phyloP scores from a whole-genome alignment of 495 filamentous ascomycete species.

The Annulohypoxylon stygium region DNA sequence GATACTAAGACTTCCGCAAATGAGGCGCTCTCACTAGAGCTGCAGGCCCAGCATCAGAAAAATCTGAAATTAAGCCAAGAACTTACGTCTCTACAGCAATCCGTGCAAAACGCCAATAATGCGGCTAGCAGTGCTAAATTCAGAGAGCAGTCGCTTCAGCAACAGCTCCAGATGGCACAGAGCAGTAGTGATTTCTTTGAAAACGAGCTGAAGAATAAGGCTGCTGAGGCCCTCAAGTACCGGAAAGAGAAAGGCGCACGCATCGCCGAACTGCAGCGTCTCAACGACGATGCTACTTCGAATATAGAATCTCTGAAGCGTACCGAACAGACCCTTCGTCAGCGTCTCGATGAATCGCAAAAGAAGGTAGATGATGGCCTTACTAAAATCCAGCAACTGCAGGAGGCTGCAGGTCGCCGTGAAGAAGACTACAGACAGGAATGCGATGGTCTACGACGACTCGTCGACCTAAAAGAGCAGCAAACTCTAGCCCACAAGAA shows the following conservation, averaged over 20 bases:
- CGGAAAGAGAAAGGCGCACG: constrained; percentile 93
- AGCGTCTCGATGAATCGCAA: constrained; percentile 83
- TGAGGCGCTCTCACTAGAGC: constrained; percentile 85
- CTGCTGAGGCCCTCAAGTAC: constrained; percentile 85
- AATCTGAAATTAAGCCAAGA: constrained; percentile 84
- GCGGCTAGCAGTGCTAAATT: constrained; percentile 82
- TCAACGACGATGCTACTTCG: constrained; percentile 84
- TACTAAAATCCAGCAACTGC: constrained; percentile 81
- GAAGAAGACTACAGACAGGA: constrained; percentile 88
- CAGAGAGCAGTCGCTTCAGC: constrained; percentile 86
- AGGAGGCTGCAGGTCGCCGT: constrained; percentile 81
- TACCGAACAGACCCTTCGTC: constrained; percentile 82
- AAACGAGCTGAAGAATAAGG: constrained; percentile 88
- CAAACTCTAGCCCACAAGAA: constrained; percentile 83
- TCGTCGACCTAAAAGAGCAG: constrained; percentile 87
- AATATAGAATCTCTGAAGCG: constrained; percentile 80
- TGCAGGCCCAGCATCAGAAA: constrained; percentile 89
- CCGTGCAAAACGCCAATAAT: constrained; percentile 82
- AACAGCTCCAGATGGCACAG: constrained; percentile 87
- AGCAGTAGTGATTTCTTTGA: constrained; percentile 94
- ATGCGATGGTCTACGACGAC: constrained; percentile 79
- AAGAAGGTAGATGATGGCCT: constrained; percentile 88
- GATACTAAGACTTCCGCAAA: constrained; percentile 91
- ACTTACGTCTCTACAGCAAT: constrained; percentile 81
- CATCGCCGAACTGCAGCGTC: constrained; percentile 86